phyloP scores from a whole-genome alignment of 306 rosid species.

The Rosa lucieae region DNA sequence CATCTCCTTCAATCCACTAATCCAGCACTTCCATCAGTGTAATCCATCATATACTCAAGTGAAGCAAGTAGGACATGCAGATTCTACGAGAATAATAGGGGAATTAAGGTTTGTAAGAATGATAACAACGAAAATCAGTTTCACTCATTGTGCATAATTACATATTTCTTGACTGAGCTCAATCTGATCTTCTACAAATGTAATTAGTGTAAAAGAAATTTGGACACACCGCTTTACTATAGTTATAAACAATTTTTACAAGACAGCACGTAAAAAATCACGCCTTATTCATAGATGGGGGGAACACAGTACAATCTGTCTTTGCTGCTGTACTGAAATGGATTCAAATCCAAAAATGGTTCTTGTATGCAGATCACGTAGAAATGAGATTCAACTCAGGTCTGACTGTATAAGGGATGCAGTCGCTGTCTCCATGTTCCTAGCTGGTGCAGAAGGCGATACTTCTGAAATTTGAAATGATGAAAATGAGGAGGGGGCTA shows the following conservation, averaged over 20 bases:
- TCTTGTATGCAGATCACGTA: not conserved
- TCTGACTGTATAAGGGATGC: slow-evolving; percentile 41
- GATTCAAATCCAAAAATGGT: not conserved
- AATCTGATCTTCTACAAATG: not conserved
- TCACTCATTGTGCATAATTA: not conserved
- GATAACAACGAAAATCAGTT: not conserved
- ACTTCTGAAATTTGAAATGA: slow-evolving; percentile 32
- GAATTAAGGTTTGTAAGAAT: not conserved
- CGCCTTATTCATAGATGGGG: not conserved
- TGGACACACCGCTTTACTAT: not conserved
- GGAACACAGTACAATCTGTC: not conserved
- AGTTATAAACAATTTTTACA: slow-evolving; percentile 7
- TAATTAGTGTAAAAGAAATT: not conserved
- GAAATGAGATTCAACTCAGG: slow-evolving; percentile 10
- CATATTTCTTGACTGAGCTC: not conserved
- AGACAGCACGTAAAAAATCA: not conserved
- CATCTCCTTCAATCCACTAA: not conserved
- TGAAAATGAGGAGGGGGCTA: slow-evolving; percentile 41
- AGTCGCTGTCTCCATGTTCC: slow-evolving; percentile 39
- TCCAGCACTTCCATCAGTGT: not conserved
- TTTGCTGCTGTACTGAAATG: not conserved
- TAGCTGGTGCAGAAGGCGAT: slow-evolving; percentile 28
- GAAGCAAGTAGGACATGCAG: not conserved
- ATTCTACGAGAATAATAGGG: not conserved
- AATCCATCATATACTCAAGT: not conserved